Percentiles rank a stretch among this genome's conserved stretches.
These are phyloP conservation scores for Picea glauca DNA, from an alignment of 75 land plant species.

Conservation along the genomic window DNA sequence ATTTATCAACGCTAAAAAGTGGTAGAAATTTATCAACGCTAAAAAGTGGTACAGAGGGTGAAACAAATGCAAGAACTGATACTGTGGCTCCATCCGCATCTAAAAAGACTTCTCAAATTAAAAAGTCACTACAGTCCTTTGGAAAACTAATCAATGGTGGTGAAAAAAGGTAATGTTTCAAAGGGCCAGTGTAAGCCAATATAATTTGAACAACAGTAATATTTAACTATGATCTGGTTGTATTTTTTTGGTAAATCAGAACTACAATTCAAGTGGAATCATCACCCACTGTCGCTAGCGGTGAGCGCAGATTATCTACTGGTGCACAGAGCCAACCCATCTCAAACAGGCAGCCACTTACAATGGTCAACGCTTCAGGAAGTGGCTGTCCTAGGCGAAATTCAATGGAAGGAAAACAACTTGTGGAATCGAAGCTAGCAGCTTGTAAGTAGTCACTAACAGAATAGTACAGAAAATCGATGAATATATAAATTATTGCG, in stretches of 20 bases:
- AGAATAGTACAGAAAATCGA: too few relatives aligned
- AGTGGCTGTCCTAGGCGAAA: not conserved
- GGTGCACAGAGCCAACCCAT: not conserved
- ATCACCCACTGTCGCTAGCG: not conserved
- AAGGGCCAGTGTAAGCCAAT: too few relatives aligned
- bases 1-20: not conserved
- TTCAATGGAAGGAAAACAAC: not conserved
- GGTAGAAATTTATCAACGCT: too few relatives aligned
- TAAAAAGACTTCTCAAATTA: conserved; percentile 41
- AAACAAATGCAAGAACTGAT: not conserved
- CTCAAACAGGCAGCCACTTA: not conserved
- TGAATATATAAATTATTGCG: too few relatives aligned
- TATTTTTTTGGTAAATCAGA: not conserved
- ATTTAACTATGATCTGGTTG: too few relatives aligned
- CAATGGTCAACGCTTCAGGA: too few relatives aligned
- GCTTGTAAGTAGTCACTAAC: not conserved
- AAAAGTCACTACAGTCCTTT: conserved; percentile 42
- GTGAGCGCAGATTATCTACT: not conserved
- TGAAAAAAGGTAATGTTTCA: conserved; percentile 18
- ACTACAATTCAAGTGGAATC: not conserved
- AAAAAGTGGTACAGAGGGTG: too few relatives aligned
- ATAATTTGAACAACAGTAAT: too few relatives aligned
- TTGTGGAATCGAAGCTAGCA: not conserved
- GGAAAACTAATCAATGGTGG: conserved; percentile 52
- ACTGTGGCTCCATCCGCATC: not conserved